Conservation (phyloP, 306 rosid genomes). For the Canavalia gladiata region DNA sequence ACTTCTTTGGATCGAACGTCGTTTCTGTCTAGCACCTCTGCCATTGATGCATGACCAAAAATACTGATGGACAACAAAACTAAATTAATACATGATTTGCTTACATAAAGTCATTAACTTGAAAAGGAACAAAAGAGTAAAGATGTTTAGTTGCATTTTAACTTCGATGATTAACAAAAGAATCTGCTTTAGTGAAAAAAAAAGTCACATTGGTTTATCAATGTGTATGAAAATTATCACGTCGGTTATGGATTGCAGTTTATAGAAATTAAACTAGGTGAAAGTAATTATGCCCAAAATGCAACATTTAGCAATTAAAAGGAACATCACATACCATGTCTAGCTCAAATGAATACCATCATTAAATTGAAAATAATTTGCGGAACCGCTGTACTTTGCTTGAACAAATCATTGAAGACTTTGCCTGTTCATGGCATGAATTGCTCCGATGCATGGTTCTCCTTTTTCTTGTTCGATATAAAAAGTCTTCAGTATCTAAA, state of each 20-base stretch:
- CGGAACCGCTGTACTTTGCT: constrained; percentile 73
- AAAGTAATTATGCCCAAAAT: constrained; percentile 23
- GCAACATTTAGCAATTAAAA: constrained; percentile 18
- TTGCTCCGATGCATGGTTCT: constrained; percentile 53
- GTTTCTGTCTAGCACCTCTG: constrained; percentile 47
- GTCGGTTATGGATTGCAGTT: not conserved
- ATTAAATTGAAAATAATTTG: constrained; percentile 68
- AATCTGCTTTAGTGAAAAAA: constrained; percentile 10
- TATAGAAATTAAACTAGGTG: not conserved
- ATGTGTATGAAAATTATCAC: not conserved
- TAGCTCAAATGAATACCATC: constrained; percentile 61
- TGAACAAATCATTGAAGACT: constrained; percentile 62
- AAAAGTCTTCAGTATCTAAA: constrained; percentile 92
- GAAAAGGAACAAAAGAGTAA: not conserved
- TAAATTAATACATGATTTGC: constrained; percentile 23
- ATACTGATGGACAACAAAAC: constrained; percentile 46
- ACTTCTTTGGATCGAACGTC: constrained; percentile 13
- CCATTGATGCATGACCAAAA: constrained; percentile 55
- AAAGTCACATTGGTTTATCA: not conserved
- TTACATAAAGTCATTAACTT: not conserved
- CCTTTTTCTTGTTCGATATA: constrained; percentile 73
- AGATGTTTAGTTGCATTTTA: not conserved
- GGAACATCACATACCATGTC: constrained; percentile 65
- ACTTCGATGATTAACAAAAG: not conserved
- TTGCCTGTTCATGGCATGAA: constrained; percentile 61